Evolutionary conservation across 495 filamentous ascomycete species (phyloP).

Genomic region (Penicillium taxi): DNA sequence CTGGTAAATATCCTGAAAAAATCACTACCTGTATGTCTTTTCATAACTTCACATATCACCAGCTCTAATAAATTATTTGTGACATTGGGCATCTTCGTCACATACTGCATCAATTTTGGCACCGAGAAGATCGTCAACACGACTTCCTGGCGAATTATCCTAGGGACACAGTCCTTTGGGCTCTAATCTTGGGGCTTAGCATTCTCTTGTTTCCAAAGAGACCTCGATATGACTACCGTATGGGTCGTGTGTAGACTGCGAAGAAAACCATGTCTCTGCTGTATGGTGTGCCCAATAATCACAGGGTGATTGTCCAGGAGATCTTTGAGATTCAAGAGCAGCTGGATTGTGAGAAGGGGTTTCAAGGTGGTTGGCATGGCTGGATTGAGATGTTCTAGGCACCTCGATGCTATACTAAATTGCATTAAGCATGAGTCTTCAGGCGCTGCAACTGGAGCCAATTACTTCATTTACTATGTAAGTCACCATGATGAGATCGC

Average conservation of each 20-base stretch:
- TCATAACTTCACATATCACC: background rate
- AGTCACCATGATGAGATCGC: no score
- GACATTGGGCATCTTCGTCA: constrained; percentile 72
- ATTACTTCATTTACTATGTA: constrained; percentile 70
- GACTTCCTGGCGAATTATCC: constrained; percentile 66
- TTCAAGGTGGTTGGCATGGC: constrained; percentile 33
- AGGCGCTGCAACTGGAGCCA: constrained; percentile 39
- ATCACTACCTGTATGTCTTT: no score
- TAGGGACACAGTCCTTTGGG: constrained; percentile 64
- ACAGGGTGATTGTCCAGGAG: constrained; percentile 55
- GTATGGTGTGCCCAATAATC: constrained; percentile 56
- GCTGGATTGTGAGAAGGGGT: constrained; percentile 34
- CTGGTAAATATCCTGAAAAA: constrained; percentile 25
- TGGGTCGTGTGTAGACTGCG: constrained; percentile 52
- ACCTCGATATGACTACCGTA: constrained; percentile 58
- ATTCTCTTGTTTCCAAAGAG: constrained; percentile 64
- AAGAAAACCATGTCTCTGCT: constrained; percentile 56
- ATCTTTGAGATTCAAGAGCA: constrained; percentile 57
- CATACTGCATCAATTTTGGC: constrained; percentile 72
- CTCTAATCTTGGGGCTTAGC: constrained; percentile 58
- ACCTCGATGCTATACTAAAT: constrained; percentile 65
- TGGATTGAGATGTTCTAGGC: constrained; percentile 51
- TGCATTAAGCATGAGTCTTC: constrained; percentile 54
- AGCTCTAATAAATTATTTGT: constrained; percentile 73
- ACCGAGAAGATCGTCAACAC: constrained; percentile 42